Conservation (phyloP, 2,329 filamentous ascomycete species). For the Trichoderma atroviride region DNA sequence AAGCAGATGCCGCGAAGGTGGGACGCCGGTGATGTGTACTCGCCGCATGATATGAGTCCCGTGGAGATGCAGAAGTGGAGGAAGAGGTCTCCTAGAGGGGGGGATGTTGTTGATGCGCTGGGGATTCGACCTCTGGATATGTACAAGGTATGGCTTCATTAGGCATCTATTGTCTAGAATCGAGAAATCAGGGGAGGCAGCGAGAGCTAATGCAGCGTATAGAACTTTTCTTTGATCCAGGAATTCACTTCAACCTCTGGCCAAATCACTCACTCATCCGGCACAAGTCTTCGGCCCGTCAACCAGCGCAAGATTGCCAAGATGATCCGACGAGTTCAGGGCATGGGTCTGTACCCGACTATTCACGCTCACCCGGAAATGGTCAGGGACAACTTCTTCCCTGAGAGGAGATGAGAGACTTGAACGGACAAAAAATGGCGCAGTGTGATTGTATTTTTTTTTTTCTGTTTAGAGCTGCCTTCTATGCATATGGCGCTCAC, state of each 20-base stretch:
- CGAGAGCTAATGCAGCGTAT: slow-evolving; percentile 11
- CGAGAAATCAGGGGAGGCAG: no score
- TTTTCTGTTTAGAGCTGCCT: neutral
- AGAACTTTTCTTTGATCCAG: slow-evolving; percentile 93
- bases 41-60: slow-evolving; percentile 81
- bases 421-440: neutral
- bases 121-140: slow-evolving; percentile 79
- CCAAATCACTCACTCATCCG: slow-evolving; percentile 74
- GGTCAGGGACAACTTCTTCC: slow-evolving; percentile 51
- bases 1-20: slow-evolving; percentile 71
- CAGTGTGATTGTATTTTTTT: neutral
- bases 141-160: slow-evolving; percentile 90
- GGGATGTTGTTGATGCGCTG: slow-evolving; percentile 78
- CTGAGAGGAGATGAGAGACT: slow-evolving; percentile 26
- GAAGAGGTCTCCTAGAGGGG: slow-evolving; percentile 56
- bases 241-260: slow-evolving; percentile 86
- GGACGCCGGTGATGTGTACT: slow-evolving; percentile 81
- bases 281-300: slow-evolving; percentile 79
- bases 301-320: slow-evolving; percentile 95
- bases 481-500: slow-evolving; percentile 4
- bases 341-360: slow-evolving; percentile 88
- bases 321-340: slow-evolving; percentile 85
- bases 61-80: slow-evolving; percentile 83
- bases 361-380: slow-evolving; percentile 88
- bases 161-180: no score